Evolutionary conservation across 371 early-diverging fungal genomes (phyloP).

Genomic region (Mortierella sp.): DNA sequence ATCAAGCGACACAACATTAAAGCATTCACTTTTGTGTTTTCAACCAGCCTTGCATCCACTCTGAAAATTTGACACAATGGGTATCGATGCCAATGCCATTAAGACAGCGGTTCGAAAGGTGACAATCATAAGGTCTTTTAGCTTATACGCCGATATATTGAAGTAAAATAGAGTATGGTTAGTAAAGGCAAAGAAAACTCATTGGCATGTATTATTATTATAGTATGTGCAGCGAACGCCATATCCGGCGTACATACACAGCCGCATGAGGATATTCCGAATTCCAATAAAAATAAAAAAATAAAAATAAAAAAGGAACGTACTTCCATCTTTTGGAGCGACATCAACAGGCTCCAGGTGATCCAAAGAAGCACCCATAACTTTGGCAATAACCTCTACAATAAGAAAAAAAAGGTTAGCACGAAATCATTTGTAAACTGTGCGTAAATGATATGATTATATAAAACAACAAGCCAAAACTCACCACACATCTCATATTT

Average conservation of each 20-base stretch:
- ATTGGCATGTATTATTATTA: neutral
- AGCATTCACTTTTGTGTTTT: slow-evolving; percentile 3
- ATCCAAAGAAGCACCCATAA: slow-evolving; percentile 63
- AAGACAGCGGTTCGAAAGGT: slow-evolving; percentile 71
- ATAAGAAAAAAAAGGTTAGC: neutral
- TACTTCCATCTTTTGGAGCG: slow-evolving; percentile 56
- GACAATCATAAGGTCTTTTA: slow-evolving; percentile 74
- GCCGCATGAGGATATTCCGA: neutral
- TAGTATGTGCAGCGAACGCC: neutral
- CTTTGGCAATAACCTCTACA: slow-evolving; percentile 63
- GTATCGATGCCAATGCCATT: slow-evolving; percentile 66
- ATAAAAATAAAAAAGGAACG: slow-evolving; percentile 13
- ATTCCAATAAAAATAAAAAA: slow-evolving; percentile 1
- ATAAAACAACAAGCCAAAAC: slow-evolving; percentile 13
- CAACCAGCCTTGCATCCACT: slow-evolving; percentile 64
- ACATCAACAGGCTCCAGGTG: slow-evolving; percentile 68
- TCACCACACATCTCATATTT: slow-evolving; percentile 86
- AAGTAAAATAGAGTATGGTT: slow-evolving; percentile 40
- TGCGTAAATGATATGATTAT: neutral
- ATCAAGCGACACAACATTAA: neutral
- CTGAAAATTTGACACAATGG: slow-evolving; percentile 64
- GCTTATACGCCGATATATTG: slow-evolving; percentile 35
- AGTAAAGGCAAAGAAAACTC: neutral
- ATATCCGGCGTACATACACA: neutral
- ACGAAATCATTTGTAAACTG: neutral